A percentile compares a stretch with the other conserved stretches of the same genome.
These are phyloP conservation scores for Hemerocallis citrina DNA, from an alignment of 106 monocot genomes.

Conservation along the genomic window DNA sequence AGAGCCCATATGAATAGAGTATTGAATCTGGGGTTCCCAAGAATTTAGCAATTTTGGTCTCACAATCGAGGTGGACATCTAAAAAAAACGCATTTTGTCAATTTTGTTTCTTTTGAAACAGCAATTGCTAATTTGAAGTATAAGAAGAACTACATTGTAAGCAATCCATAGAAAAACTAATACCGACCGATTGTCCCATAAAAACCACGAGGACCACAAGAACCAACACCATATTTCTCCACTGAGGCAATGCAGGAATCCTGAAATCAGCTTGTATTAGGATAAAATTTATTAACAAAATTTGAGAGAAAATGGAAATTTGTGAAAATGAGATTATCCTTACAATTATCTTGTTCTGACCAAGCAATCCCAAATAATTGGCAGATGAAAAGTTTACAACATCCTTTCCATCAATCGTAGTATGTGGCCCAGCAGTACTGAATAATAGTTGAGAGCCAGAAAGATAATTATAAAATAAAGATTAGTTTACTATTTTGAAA, in stretches of 20 bases:
- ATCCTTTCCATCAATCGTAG: slow-evolving; percentile 72
- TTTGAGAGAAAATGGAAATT: background rate
- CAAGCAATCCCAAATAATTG: slow-evolving; percentile 88
- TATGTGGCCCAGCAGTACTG: slow-evolving; percentile 86
- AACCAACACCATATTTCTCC: slow-evolving; percentile 98
- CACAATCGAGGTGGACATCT: slow-evolving; percentile 98
- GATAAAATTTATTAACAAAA: background rate
- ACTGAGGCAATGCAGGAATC: slow-evolving; percentile 70
- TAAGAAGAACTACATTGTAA: no score
- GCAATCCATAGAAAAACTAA: no score
- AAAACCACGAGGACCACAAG: slow-evolving; percentile 89
- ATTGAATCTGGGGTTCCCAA: slow-evolving; percentile 87
- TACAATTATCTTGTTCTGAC: slow-evolving; percentile 74
- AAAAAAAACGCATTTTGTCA: slow-evolving; percentile 15
- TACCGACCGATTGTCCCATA: slow-evolving; percentile 83
- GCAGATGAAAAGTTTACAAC: slow-evolving; percentile 91
- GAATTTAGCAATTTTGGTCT: slow-evolving; percentile 77
- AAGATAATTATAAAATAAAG: no score
- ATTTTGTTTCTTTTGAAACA: no score
- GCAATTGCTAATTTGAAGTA: no score
- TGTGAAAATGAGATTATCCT: slow-evolving; percentile 15
- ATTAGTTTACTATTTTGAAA: no score
- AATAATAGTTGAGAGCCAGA: no score
- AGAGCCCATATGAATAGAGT: slow-evolving; percentile 90
- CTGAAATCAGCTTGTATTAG: slow-evolving; percentile 16